These are phyloP conservation scores for Clonostachys sp. DNA, from an alignment of 2,329 filamentous ascomycete genomes.

Conservation along the genomic window DNA sequence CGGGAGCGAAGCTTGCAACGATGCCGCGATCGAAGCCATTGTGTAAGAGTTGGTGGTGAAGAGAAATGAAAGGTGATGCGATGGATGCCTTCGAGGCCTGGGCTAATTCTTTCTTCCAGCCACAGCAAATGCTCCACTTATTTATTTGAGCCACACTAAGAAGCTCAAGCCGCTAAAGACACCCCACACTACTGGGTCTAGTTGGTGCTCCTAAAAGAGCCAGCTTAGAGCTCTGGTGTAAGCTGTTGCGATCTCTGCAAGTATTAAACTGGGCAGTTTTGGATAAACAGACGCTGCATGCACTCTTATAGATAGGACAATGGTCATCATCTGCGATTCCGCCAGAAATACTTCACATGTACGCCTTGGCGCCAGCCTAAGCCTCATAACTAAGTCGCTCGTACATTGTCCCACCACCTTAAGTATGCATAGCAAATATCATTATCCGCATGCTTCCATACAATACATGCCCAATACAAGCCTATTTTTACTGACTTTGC, in stretches of 20 bases:
- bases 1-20: slow-evolving; percentile 75
- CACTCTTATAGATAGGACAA: neutral
- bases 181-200: no score
- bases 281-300: neutral
- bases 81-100: no score
- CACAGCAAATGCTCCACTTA: no score
- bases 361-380: neutral
- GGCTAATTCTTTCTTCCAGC: no score
- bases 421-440: slow-evolving; percentile 19
- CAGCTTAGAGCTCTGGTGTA: no score
- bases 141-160: no score
- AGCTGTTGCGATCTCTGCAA: no score
- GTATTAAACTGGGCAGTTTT: no score
- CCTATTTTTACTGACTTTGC: slow-evolving; percentile 17
- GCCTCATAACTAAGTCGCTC: no score
- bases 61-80: slow-evolving; percentile 6
- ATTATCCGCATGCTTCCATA: slow-evolving; percentile 5
- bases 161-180: no score
- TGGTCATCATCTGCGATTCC: neutral
- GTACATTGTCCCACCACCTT: slow-evolving; percentile 6
- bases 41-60: slow-evolving; percentile 6
- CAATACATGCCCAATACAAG: neutral
- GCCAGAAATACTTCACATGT: neutral
- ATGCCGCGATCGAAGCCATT: slow-evolving; percentile 66
- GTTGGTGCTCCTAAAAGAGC: no score